Evolutionary conservation across 192 early-diverging fungal species (phyloP).

Genomic region (Backusella sp.): DNA sequence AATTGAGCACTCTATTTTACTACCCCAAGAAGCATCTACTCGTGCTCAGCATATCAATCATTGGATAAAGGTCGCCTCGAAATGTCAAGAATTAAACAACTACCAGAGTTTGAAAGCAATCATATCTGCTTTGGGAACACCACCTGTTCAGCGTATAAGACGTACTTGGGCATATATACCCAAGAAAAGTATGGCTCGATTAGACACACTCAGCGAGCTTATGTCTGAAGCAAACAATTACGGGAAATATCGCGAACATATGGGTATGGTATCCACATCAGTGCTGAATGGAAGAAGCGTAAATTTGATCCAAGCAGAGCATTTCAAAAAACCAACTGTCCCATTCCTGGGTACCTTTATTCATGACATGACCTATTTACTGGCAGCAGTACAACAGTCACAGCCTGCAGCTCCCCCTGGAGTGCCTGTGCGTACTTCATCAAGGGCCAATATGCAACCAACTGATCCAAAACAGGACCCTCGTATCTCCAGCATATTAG

Average conservation of each 20-base stretch:
- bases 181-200: slow-evolving; percentile 55
- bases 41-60: slow-evolving; percentile 59
- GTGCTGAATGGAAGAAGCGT: slow-evolving; percentile 15
- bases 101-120: slow-evolving; percentile 74
- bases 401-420: slow-evolving; percentile 37
- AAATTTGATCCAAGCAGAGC: background rate
- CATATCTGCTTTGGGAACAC: slow-evolving; percentile 63
- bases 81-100: slow-evolving; percentile 59
- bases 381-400: slow-evolving; percentile 57
- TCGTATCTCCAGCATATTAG: slow-evolving; percentile 58
- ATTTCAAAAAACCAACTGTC: slow-evolving; percentile 55
- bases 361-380: slow-evolving; percentile 72
- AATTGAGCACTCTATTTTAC: slow-evolving; percentile 70
- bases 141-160: slow-evolving; percentile 66
- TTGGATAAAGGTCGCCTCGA: slow-evolving; percentile 69
- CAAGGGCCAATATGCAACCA: background rate
- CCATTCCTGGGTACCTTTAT: slow-evolving; percentile 79
- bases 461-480: slow-evolving; percentile 41
- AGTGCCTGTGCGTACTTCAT: slow-evolving; percentile 42
- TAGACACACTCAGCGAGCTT: slow-evolving; percentile 52
- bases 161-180: slow-evolving; percentile 73
- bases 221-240: slow-evolving; percentile 75
- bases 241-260: slow-evolving; percentile 59
- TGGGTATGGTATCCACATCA: slow-evolving; percentile 28
- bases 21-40: slow-evolving; percentile 51